These are phyloP conservation scores for Pythium pyrilobum DNA, from an alignment of 352 stramenopile genomes.

Conservation along the genomic window DNA sequence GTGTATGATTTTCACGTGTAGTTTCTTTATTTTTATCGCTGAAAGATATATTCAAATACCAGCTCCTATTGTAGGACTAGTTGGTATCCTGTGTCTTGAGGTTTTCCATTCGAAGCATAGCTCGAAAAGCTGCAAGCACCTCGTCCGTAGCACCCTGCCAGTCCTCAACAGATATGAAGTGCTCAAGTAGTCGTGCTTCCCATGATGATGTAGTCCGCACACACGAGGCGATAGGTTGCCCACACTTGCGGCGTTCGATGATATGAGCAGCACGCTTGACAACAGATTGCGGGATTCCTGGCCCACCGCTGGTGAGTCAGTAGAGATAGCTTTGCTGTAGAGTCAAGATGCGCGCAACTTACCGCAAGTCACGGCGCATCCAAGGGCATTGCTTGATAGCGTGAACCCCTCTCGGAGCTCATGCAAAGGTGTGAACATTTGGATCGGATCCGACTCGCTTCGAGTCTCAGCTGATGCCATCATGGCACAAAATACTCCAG, in stretches of 20 bases:
- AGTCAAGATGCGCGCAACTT: too few relatives aligned
- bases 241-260: conserved; percentile 10
- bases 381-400: conserved; percentile 64
- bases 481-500: conserved; percentile 43
- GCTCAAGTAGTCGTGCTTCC: conserved; percentile 14
- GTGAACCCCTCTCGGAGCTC: conserved; percentile 59
- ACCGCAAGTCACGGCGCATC: conserved; percentile 65
- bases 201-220: neutral
- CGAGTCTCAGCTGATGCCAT: conserved; percentile 37
- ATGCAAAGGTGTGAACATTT: conserved; percentile 40
- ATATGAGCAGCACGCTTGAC: conserved; percentile 19
- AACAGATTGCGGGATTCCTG: conserved; percentile 12
- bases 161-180: conserved; percentile 15
- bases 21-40: conserved; percentile 6
- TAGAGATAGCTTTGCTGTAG: too few relatives aligned
- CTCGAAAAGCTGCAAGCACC: neutral
- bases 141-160: conserved; percentile 7
- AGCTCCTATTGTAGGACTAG: neutral
- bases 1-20: conserved; percentile 15
- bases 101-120: conserved; percentile 14
- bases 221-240: conserved; percentile 1
- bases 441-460: conserved; percentile 1
- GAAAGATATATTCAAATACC: neutral
- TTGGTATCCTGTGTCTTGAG: too few relatives aligned
- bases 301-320: too few relatives aligned